A percentile compares a stretch with the other conserved stretches of the same genome.
Conservation (phyloP, 768 basidiomycete species). For the Lepiota subincarnata region DNA sequence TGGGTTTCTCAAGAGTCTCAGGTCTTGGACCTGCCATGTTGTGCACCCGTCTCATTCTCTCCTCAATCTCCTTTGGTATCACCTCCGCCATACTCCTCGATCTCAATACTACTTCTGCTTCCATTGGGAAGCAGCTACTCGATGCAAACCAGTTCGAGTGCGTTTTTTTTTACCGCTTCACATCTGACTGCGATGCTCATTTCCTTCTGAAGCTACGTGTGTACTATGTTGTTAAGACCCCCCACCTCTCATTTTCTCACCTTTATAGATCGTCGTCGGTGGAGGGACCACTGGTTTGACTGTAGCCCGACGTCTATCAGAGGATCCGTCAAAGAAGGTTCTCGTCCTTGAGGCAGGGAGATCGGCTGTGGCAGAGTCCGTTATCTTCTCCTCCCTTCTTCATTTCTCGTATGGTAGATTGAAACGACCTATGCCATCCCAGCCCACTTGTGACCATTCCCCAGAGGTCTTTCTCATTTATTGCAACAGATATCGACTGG, state of each 20-base stretch:
- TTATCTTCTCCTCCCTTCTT: constrained; percentile 4
- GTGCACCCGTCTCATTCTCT: too few relatives aligned
- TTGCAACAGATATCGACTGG: constrained; percentile 52
- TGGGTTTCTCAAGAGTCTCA: background rate
- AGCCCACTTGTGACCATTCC: constrained; percentile 31
- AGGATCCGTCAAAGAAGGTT: constrained; percentile 28
- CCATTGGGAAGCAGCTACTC: constrained; percentile 17
- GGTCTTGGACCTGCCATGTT: background rate
- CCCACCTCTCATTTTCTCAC: background rate
- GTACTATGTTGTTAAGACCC: background rate
- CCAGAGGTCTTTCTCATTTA: constrained; percentile 30
- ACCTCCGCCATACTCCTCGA: constrained; percentile 19
- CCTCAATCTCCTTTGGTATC: constrained; percentile 12
- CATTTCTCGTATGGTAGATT: constrained; percentile 26
- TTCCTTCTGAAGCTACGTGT: constrained; percentile 4
- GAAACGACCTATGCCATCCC: constrained; percentile 45
- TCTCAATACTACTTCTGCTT: constrained; percentile 14
- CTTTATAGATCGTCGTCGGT: constrained; percentile 27
- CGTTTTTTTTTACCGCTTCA: background rate
- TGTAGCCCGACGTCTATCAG: constrained; percentile 33
- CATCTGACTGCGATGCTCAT: background rate
- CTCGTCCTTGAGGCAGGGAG: constrained; percentile 42
- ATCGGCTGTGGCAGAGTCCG: constrained; percentile 40
- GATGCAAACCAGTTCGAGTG: constrained; percentile 20
- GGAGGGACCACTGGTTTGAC: constrained; percentile 35